phyloP scores from a whole-genome alignment of 164 flowering plant genomes.

The Annona squamosa region DNA sequence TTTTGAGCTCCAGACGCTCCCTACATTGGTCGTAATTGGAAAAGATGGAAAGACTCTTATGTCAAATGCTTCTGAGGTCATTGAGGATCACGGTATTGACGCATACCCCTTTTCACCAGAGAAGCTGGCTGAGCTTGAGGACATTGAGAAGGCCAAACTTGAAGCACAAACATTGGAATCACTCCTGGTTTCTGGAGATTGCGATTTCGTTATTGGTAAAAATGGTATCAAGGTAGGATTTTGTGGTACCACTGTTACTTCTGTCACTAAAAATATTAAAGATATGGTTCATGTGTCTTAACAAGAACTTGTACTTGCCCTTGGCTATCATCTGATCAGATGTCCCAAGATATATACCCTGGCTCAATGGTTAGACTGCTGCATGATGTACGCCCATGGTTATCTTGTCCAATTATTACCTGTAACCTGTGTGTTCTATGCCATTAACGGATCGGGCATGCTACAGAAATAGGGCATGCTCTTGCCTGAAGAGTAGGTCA shows the following conservation, averaged over 20 bases:
- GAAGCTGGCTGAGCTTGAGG: slow-evolving; percentile 22
- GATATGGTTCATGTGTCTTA: neutral
- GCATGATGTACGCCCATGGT: neutral
- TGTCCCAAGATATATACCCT: neutral
- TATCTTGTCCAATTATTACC: neutral
- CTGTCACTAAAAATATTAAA: neutral
- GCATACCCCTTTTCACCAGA: slow-evolving; percentile 34
- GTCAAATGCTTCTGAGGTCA: slow-evolving; percentile 15
- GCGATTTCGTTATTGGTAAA: slow-evolving; percentile 27
- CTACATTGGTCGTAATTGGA: slow-evolving; percentile 22
- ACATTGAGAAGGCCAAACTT: slow-evolving; percentile 22
- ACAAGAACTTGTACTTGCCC: neutral
- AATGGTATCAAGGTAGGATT: slow-evolving; percentile 26
- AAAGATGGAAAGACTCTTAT: slow-evolving; percentile 24
- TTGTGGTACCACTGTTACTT: neutral
- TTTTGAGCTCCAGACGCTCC: slow-evolving; percentile 15
- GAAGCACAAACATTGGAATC: slow-evolving; percentile 31
- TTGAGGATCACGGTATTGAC: slow-evolving; percentile 19
- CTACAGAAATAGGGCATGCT: too few relatives aligned
- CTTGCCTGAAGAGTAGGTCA: too few relatives aligned
- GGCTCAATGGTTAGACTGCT: neutral
- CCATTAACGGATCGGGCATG: too few relatives aligned
- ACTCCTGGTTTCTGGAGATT: slow-evolving; percentile 25
- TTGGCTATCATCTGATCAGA: neutral
- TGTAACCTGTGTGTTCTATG: too few relatives aligned